Evolutionary conservation across 805 yeast species (phyloP).

Genomic region (Candida endomychidarum): DNA sequence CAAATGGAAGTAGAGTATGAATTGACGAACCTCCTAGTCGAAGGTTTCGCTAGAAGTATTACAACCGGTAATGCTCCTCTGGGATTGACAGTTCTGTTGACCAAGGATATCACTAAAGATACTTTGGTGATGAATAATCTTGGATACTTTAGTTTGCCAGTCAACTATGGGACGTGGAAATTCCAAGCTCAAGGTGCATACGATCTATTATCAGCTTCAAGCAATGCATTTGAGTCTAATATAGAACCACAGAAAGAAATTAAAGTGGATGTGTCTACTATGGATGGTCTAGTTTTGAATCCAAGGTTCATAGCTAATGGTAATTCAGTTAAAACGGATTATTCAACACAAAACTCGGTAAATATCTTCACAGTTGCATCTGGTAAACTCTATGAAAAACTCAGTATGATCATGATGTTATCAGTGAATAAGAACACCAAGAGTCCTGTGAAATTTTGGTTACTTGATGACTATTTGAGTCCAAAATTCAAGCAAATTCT

Average conservation of each 20-base stretch:
- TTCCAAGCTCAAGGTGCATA: conserved; percentile 32
- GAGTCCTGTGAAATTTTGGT: conserved; percentile 74
- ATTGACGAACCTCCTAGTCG: conserved; percentile 58
- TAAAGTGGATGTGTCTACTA: conserved; percentile 36
- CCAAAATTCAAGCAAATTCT: conserved; percentile 61
- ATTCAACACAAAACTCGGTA: too few species aligned
- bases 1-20: conserved; percentile 31
- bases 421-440: conserved; percentile 71
- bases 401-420: conserved; percentile 74
- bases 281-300: conserved; percentile 46
- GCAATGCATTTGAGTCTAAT: conserved; percentile 40
- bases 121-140: conserved; percentile 75
- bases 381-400: conserved; percentile 75
- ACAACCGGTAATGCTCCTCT: conserved; percentile 18
- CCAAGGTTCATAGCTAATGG: conserved; percentile 42
- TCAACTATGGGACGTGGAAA: conserved; percentile 69
- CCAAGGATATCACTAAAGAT: conserved; percentile 35
- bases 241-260: conserved; percentile 21
- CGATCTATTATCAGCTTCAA: conserved; percentile 38
- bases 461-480: conserved; percentile 78
- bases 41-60: conserved; percentile 63
- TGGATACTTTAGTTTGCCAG: conserved; percentile 81
- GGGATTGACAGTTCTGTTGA: neutral
- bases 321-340: too few species aligned
- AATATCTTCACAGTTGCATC: conserved; percentile 83